Conservation (phyloP, 345 rosid genomes). For the Aquilaria sinensis region DNA sequence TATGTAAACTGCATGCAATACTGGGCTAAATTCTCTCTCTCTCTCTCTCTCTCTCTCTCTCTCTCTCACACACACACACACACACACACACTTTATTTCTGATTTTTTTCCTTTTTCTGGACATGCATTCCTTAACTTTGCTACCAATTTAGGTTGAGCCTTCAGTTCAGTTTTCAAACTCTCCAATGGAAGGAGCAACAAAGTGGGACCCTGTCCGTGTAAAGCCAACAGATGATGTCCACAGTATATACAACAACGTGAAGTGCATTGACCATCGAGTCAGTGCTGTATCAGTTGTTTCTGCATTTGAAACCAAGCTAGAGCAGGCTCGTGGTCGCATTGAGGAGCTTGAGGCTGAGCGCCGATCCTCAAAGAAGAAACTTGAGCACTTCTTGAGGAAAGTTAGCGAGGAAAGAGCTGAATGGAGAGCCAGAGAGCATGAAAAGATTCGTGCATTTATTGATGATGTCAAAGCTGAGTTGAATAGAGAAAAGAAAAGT, state of each 20-base stretch:
- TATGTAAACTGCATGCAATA: no score
- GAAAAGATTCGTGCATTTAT: slow-evolving; percentile 63
- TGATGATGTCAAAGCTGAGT: slow-evolving; percentile 48
- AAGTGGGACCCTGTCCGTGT: slow-evolving; percentile 64
- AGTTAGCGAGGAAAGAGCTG: slow-evolving; percentile 63
- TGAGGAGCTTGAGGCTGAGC: slow-evolving; percentile 61
- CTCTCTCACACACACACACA: no score
- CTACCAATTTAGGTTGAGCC: slow-evolving; percentile 42
- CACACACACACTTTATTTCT: no score
- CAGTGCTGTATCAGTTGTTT: slow-evolving; percentile 48
- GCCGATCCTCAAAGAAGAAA: slow-evolving; percentile 58
- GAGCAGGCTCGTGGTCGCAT: slow-evolving; percentile 43
- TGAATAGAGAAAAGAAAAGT: slow-evolving; percentile 57
- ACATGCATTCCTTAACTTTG: neutral
- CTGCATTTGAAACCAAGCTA: slow-evolving; percentile 54
- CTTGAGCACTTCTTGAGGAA: slow-evolving; percentile 69
- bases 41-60: neutral
- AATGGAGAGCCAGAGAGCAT: slow-evolving; percentile 72
- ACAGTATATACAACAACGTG: slow-evolving; percentile 31
- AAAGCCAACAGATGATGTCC: slow-evolving; percentile 39
- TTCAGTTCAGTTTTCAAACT: slow-evolving; percentile 45
- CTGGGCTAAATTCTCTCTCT: neutral
- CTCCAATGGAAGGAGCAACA: slow-evolving; percentile 68
- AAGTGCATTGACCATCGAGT: slow-evolving; percentile 49
- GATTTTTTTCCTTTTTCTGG: neutral